A percentile compares a stretch with the other conserved stretches of the same genome.
Evolutionary conservation across 805 yeast species (phyloP).

Genomic region (Candida orba): DNA sequence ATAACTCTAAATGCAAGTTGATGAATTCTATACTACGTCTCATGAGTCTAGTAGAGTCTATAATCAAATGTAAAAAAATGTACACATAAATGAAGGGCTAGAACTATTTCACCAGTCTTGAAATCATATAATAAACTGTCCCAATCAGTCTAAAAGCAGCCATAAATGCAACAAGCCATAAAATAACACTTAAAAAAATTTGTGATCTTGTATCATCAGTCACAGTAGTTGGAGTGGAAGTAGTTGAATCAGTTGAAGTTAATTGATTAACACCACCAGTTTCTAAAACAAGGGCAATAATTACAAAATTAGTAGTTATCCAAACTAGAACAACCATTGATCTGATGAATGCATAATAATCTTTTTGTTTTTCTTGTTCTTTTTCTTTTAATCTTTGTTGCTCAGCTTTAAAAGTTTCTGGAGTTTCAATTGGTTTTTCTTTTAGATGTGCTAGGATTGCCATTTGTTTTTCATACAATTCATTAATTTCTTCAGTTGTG

Average conservation of each 20-base stretch:
- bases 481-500: slow-evolving; percentile 68
- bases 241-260: slow-evolving; percentile 8
- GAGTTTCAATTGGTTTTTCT: slow-evolving; percentile 20
- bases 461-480: slow-evolving; percentile 58
- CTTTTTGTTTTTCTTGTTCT: slow-evolving; percentile 52
- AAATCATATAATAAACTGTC: slow-evolving; percentile 49
- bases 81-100: too few species aligned
- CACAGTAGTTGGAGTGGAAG: slow-evolving; percentile 14
- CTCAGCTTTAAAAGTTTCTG: slow-evolving; percentile 25
- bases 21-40: too few species aligned
- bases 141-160: slow-evolving; percentile 82
- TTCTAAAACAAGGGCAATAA: slow-evolving; percentile 77
- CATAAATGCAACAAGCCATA: slow-evolving; percentile 90
- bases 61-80: too few species aligned
- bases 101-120: slow-evolving; percentile 24
- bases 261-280: slow-evolving; percentile 66
- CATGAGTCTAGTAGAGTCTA: too few species aligned
- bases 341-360: slow-evolving; percentile 86
- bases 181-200: slow-evolving; percentile 70
- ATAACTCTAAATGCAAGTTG: too few species aligned
- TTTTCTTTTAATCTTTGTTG: slow-evolving; percentile 28
- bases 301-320: slow-evolving; percentile 79
- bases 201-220: slow-evolving; percentile 35
- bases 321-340: slow-evolving; percentile 84
- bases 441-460: slow-evolving; percentile 41